A percentile compares a stretch with the other conserved stretches of the same genome.
These are phyloP conservation scores for Verticillium dahliae DNA, from an alignment of 2,329 filamentous ascomycete genomes.

Conservation along the genomic window DNA sequence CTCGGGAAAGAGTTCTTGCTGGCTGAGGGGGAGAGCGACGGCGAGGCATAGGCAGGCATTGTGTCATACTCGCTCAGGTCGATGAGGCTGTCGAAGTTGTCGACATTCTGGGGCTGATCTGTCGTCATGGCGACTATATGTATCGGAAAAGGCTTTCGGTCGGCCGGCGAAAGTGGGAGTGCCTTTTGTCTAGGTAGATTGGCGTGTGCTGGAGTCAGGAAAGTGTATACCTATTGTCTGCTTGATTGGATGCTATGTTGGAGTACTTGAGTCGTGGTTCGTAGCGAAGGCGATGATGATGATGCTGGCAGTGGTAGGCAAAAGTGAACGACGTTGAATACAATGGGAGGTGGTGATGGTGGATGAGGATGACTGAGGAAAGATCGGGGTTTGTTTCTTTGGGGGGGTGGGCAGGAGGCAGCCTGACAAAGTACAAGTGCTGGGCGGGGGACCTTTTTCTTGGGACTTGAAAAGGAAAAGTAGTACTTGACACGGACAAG, in stretches of 20 bases:
- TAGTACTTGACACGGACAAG: background rate
- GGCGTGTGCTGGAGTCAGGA: background rate
- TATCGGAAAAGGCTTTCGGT: background rate
- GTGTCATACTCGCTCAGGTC: conserved; percentile 59
- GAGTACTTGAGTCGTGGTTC: background rate
- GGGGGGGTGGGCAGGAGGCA: background rate
- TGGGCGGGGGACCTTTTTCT: background rate
- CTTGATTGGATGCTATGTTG: background rate
- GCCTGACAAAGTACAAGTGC: background rate
- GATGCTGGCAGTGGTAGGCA: background rate
- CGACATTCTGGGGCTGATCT: conserved; percentile 29
- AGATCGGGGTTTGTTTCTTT: background rate
- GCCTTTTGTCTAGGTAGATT: background rate
- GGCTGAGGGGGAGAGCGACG: conserved; percentile 50
- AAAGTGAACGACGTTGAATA: background rate
- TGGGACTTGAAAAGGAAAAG: background rate
- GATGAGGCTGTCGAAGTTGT: conserved; percentile 51
- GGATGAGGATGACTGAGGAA: background rate
- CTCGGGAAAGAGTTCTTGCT: conserved; percentile 46
- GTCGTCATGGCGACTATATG: conserved; percentile 1
- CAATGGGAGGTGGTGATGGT: background rate
- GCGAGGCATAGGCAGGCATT: conserved; percentile 49
- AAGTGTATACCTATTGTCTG: background rate
- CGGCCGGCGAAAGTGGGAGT: background rate
- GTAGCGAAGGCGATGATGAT: background rate